These are phyloP conservation scores for Hansfordia pulvinata DNA, from an alignment of 2,329 filamentous ascomycete genomes.

Conservation along the genomic window DNA sequence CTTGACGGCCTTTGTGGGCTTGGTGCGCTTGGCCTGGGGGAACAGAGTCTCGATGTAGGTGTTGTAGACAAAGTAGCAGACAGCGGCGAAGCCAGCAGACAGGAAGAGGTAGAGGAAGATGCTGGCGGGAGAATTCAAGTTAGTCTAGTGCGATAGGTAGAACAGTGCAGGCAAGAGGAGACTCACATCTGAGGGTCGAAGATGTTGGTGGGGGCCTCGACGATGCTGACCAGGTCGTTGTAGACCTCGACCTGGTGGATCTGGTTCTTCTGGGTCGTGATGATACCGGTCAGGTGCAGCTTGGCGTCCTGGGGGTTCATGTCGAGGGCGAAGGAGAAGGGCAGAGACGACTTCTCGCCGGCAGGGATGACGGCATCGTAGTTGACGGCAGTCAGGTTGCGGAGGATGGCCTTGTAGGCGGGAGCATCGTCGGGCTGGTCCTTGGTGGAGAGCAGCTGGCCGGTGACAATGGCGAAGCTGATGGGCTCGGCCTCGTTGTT, in stretches of 20 bases:
- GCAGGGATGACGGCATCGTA: slow-evolving; percentile 64
- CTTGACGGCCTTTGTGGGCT: slow-evolving; percentile 38
- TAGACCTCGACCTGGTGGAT: slow-evolving; percentile 69
- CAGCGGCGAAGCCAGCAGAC: slow-evolving; percentile 60
- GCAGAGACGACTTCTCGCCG: slow-evolving; percentile 61
- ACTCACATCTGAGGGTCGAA: slow-evolving; percentile 94
- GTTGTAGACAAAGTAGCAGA: slow-evolving; percentile 93
- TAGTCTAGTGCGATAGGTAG: too few species aligned
- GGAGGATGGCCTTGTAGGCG: slow-evolving; percentile 58
- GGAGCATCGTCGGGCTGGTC: slow-evolving; percentile 30
- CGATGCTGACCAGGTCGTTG: slow-evolving; percentile 72
- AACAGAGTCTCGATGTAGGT: slow-evolving; percentile 96
- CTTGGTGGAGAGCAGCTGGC: slow-evolving; percentile 50
- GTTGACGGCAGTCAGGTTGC: slow-evolving; percentile 69
- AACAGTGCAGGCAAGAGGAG: slow-evolving; percentile 31
- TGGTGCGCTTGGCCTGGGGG: slow-evolving; percentile 59
- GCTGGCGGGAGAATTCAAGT: slow-evolving; percentile 32
- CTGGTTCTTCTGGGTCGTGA: slow-evolving; percentile 51
- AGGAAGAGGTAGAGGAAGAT: slow-evolving; percentile 97
- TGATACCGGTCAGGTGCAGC: slow-evolving; percentile 62
- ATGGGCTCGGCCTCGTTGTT: slow-evolving; percentile 74
- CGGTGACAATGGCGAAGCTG: slow-evolving; percentile 62
- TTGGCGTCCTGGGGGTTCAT: slow-evolving; percentile 84
- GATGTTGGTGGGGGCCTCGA: slow-evolving; percentile 82
- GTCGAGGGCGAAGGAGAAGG: slow-evolving; percentile 78